Evolutionary conservation across 371 early-diverging fungal genomes (phyloP).

Genomic region (Funneliformis caledonium): DNA sequence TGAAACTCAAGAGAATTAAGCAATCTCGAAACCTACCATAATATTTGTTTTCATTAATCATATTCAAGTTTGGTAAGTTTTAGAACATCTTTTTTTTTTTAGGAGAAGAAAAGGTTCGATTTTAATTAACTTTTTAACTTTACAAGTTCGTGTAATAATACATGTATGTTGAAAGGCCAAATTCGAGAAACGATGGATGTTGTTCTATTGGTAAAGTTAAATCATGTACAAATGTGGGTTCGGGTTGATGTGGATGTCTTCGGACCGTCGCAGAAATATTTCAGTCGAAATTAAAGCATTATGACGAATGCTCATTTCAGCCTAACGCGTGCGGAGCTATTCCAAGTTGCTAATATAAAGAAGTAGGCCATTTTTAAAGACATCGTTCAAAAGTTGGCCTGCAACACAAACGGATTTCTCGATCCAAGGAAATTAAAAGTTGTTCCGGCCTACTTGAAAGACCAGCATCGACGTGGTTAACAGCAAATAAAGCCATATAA

Average conservation of each 20-base stretch:
- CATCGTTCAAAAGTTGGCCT: conserved; percentile 52
- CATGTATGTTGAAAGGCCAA: conserved; percentile 65
- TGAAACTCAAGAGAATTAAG: conserved; percentile 62
- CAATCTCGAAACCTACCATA: neutral
- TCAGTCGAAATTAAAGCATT: conserved; percentile 60
- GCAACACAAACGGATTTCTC: too few species aligned
- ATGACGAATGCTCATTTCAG: conserved; percentile 63
- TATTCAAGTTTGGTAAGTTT: too few species aligned
- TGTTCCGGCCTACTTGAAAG: too few species aligned
- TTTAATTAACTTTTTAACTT: neutral
- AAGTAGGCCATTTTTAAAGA: conserved; percentile 56
- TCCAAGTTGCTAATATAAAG: conserved; percentile 65
- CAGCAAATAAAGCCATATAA: too few species aligned
- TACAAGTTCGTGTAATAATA: conserved; percentile 67
- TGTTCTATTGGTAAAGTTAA: conserved; percentile 61
- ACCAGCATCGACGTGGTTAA: too few species aligned
- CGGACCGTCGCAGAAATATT: conserved; percentile 64
- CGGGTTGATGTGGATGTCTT: conserved; percentile 70
- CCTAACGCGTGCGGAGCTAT: conserved; percentile 64
- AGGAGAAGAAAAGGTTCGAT: too few species aligned
- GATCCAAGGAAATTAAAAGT: too few species aligned
- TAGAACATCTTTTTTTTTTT: neutral
- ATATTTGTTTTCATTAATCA: too few species aligned
- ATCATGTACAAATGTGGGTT: conserved; percentile 60
- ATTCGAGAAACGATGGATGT: conserved; percentile 53